Evolutionary conservation across 805 yeast genomes (phyloP).

Genomic region (Metschnikowia kunwiensis): DNA sequence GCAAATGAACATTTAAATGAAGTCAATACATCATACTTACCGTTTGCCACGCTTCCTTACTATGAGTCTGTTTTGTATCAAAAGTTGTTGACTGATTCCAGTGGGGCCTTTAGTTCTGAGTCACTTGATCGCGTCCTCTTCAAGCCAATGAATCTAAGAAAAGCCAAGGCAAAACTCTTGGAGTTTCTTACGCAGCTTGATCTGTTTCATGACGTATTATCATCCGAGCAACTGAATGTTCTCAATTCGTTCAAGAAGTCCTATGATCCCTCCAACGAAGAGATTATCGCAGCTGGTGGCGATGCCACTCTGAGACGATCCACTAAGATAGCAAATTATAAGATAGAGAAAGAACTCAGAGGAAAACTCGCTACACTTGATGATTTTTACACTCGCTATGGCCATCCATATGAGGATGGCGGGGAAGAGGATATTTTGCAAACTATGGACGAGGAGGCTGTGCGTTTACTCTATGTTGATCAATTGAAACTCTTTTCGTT

Average conservation of each 20-base stretch:
- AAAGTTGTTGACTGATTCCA: conserved; percentile 11
- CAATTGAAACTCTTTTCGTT: conserved; percentile 53
- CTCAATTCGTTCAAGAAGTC: conserved; percentile 40
- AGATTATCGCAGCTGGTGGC: conserved; percentile 21
- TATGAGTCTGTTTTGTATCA: conserved; percentile 43
- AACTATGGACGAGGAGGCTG: conserved; percentile 58
- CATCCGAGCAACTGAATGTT: conserved; percentile 33
- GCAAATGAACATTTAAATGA: conserved; percentile 71
- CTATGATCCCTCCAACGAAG: conserved; percentile 41
- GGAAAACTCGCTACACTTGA: conserved; percentile 41
- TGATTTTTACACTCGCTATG: conserved; percentile 20
- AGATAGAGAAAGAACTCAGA: conserved; percentile 53
- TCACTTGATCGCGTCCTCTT: conserved; percentile 1
- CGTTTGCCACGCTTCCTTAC: conserved; percentile 57
- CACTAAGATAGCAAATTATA: conserved; percentile 68
- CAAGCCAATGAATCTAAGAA: conserved; percentile 27
- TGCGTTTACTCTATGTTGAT: conserved; percentile 54
- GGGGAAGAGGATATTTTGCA: conserved; percentile 22
- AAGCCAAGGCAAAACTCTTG: conserved; percentile 41
- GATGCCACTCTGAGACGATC: conserved; percentile 54
- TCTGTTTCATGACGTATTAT: conserved; percentile 29
- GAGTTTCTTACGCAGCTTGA: conserved; percentile 25
- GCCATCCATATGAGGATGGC: conserved; percentile 7
- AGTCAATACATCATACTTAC: conserved; percentile 58
- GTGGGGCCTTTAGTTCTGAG: conserved; percentile 15